Evolutionary conservation across 2,329 filamentous ascomycete genomes (phyloP).

Genomic region (Aspergillus brunneoviolaceus): DNA sequence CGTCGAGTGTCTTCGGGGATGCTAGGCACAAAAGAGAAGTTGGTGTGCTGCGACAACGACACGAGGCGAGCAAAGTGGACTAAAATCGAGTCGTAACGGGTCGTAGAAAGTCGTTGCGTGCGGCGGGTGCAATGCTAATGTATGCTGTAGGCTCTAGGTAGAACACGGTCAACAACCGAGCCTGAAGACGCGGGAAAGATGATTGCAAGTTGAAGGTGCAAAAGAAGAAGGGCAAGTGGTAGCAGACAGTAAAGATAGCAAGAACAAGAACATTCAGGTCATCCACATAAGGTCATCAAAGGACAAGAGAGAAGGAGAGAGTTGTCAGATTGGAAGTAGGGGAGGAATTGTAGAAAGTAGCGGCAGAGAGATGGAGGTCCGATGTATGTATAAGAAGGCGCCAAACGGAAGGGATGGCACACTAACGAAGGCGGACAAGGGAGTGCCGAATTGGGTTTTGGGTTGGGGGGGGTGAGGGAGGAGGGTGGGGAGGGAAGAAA

Average conservation of each 20-base stretch:
- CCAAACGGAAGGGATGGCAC: constrained; percentile 27
- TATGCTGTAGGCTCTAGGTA: not conserved
- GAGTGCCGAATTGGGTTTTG: constrained; percentile 18
- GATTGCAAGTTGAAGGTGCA: constrained; percentile 15
- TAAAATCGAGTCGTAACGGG: constrained; percentile 26
- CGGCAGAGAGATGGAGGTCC: constrained; percentile 2
- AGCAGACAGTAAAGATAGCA: constrained; percentile 11
- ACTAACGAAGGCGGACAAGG: constrained; percentile 29
- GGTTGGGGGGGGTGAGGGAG: constrained; percentile 18
- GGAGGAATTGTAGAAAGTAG: not conserved
- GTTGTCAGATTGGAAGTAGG: constrained; percentile 9
- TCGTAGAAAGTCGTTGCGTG: constrained; percentile 33
- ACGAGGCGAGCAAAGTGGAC: constrained; percentile 16
- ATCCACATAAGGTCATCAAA: constrained; percentile 16
- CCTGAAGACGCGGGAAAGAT: not conserved
- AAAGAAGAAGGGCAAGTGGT: constrained; percentile 9
- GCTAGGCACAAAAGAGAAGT: constrained; percentile 9
- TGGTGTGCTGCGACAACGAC: constrained; percentile 14
- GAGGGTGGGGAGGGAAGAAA: constrained; percentile 20
- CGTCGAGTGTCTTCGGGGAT: constrained; percentile 12
- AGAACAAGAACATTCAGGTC: constrained; percentile 18
- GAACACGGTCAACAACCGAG: constrained; percentile 6
- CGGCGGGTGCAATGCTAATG: constrained; percentile 9
- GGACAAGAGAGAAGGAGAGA: constrained; percentile 10
- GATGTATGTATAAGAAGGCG: constrained; percentile 26